Base-by-base conservation (phyloP, 106 monocot genomes). In the Phalaenopsis aphrodite region DNA sequence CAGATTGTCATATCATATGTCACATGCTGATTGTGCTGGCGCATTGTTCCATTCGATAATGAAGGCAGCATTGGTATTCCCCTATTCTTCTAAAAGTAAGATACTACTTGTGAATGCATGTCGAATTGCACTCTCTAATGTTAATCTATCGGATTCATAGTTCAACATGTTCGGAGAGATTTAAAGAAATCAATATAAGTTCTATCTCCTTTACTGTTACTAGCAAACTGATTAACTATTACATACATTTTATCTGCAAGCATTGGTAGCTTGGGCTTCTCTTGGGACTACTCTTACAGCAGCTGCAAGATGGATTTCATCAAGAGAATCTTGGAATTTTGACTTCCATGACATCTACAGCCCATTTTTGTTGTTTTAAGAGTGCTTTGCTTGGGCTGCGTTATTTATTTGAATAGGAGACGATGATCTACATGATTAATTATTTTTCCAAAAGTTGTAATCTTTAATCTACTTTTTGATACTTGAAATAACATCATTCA, bases 11-110 rank as follows among this genome's bases (percentile, higher is more conserved):
- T 93, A 86, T 86, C 90, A 93, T 78, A 80, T 90, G 81, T 79
- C 86, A 71, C 87, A 91, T 85, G 87, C 91, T 10, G 99, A 95
- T 77, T 99, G 99, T 87, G 95, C 90, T 48, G 95, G 95, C 38
- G 93, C 95, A 72, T 84, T 99, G 78, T 93, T 95, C 72, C 82
- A 89, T 75, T 84, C 99, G 43, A 80, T 95, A 38, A 84, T 95
- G 84, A 89, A 85, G 77, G 82, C 88, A 43, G 91, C 89, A 79
- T 78, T 91, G 77, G 81, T 45, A 76, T 79, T 66, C 69, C 85
- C 97, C 41, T 67, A 86, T 77, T 90, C 90, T 76, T 89, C 86
- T 84, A 78, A 81, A 56, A 81, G 97, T 94, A 89, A 83, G 88
- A 78, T 61, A 81, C 76, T 75, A 52, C 78, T 55, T 75, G 15